phyloP scores from a whole-genome alignment of 495 filamentous ascomycete species.

The Hyaloscypha finlandica region DNA sequence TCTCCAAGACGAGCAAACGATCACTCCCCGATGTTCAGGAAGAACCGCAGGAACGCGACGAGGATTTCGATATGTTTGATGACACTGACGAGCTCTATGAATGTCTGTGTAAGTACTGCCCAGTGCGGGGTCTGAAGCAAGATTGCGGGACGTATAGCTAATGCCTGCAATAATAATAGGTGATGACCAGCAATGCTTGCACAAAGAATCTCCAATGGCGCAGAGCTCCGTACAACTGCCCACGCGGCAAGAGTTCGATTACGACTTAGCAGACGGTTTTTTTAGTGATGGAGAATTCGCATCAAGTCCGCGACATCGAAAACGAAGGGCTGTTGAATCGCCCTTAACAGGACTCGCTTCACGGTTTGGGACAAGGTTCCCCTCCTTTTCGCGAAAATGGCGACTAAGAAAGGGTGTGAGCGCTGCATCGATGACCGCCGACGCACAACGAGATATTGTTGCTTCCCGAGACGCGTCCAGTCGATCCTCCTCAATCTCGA shows the following conservation, averaged over 20 bases:
- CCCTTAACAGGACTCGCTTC: constrained; percentile 65
- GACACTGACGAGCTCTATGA: constrained; percentile 45
- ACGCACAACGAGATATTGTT: constrained; percentile 15
- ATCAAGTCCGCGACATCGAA: constrained; percentile 53
- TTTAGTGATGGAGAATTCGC: constrained; percentile 61
- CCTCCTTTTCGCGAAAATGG: constrained; percentile 62
- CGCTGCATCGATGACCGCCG: constrained; percentile 42
- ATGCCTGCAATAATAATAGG: constrained; percentile 26
- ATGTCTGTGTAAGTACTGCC: constrained; percentile 51
- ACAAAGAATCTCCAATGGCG: constrained; percentile 27
- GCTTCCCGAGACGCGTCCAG: constrained; percentile 56
- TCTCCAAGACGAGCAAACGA: constrained; percentile 45
- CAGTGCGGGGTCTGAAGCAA: constrained; percentile 19
- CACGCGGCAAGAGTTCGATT: constrained; percentile 44
- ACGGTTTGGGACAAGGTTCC: constrained; percentile 69
- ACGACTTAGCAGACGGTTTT: constrained; percentile 60
- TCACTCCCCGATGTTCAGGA: constrained; percentile 56
- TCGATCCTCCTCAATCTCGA: constrained; percentile 68
- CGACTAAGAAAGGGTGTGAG: constrained; percentile 36
- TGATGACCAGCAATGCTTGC: constrained; percentile 33
- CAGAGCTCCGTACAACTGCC: constrained; percentile 32
- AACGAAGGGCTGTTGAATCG: constrained; percentile 65
- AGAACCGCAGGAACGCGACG: constrained; percentile 53
- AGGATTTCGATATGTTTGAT: constrained; percentile 53
- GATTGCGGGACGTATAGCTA: constrained; percentile 24